Base-by-base conservation (phyloP, 495 filamentous ascomycete species). In the Neurospora sp. region DNA sequence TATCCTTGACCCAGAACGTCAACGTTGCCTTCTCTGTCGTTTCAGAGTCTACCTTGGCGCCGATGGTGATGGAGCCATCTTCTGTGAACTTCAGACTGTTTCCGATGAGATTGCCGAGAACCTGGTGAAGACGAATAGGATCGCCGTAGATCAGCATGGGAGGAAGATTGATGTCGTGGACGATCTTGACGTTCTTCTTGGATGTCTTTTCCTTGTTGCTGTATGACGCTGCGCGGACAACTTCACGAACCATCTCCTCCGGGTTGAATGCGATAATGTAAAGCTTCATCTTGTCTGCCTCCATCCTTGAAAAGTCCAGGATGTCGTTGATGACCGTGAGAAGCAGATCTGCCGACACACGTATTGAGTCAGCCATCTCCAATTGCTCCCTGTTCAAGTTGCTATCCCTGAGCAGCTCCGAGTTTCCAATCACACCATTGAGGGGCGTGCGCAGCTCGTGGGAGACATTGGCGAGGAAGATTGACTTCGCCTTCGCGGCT, bases 281-380 rank as follows among this genome's bases (percentile, higher is more conserved):
- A 10, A 97, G 90, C 80, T 93, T 93, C 92, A 97, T 96, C 84
- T 97, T 97, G 77, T 94, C 94, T 18, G 94, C 94, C 80, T 97
- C 94, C 78, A 97, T 89, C 78, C 96, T 94, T 39, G 93, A 96
- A 79, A 96, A 97, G 80, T 97, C 94, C 2, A 97, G 85, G 31
- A 97, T 94, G 76, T 97, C 94, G 78, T 97, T 97, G 85, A 97
- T 97, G 72, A 97, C 91, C 1, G 92, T 94, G n/a, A 97, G 86
- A 9, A 97, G 84, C 9, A 95, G 91, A 78, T 97, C 93, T 5
- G 94, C 94, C 74, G 94, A 97, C 27, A 97, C 90, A 4, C 93
- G 87, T 76, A 97, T 97, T 9, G 92, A 94, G 79, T 97, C 93
- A n/a, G 94, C 92, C 85, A 94, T 96, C 81, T 92, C 92, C 70